phyloP scores from a whole-genome alignment of 2,329 filamentous ascomycete genomes.

The Diaporthe sp. region DNA sequence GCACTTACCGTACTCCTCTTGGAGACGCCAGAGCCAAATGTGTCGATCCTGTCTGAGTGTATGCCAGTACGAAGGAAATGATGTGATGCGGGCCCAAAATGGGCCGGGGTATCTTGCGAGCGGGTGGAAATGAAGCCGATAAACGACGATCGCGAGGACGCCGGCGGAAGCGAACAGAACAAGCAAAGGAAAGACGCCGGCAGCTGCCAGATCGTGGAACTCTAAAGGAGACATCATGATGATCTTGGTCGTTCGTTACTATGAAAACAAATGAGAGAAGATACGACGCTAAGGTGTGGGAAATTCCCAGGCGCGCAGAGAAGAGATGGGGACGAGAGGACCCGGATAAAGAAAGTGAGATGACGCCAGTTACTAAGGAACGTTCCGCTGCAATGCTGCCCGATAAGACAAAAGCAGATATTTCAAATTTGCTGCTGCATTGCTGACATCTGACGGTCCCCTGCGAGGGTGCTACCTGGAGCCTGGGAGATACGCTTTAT shows the following conservation, averaged over 20 bases:
- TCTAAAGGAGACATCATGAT: conserved; percentile 22
- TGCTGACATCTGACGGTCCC: conserved; percentile 4
- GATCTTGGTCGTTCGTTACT: conserved; percentile 10
- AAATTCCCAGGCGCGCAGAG: not conserved
- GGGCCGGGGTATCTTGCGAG: conserved; percentile 35
- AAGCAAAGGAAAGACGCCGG: conserved; percentile 14
- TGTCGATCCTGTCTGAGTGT: conserved; percentile 34
- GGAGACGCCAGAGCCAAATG: conserved; percentile 31
- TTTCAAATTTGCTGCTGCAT: not conserved
- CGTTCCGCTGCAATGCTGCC: conserved; percentile 9
- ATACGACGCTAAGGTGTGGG: conserved; percentile 12
- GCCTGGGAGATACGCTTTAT: not conserved
- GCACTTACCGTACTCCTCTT: conserved; percentile 32
- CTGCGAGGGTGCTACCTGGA: conserved; percentile 6
- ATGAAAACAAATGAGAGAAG: conserved; percentile 10
- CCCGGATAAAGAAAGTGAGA: not conserved
- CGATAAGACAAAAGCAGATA: conserved; percentile 10
- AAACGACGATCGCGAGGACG: conserved; percentile 30
- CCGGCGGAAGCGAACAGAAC: conserved; percentile 9
- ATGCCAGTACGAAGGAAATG: conserved; percentile 32
- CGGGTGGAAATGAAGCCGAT: conserved; percentile 34
- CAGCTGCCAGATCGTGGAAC: not conserved
- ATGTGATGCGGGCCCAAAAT: conserved; percentile 34
- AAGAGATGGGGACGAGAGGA: not conserved
- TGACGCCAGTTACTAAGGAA: not conserved